Percentiles rank a stretch among this genome's conserved stretches.
Evolutionary conservation across 106 monocot species (phyloP).

Genomic region (Agapanthus africanus): DNA sequence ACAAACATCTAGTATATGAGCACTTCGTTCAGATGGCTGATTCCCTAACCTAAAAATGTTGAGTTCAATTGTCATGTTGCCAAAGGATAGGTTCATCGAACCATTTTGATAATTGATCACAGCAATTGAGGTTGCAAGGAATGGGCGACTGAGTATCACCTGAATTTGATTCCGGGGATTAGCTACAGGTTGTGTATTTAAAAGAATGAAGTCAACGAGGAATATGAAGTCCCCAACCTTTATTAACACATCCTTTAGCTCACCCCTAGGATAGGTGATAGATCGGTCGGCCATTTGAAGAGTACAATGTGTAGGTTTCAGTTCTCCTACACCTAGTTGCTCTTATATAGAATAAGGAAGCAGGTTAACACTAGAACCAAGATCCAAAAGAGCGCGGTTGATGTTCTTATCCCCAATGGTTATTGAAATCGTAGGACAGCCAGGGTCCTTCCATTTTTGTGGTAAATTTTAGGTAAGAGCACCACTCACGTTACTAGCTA

Average conservation of each 20-base stretch:
- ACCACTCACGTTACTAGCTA: background rate
- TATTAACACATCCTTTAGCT: background rate
- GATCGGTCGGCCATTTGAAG: background rate
- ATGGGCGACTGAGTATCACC: background rate
- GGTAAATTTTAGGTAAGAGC: background rate
- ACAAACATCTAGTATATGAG: background rate
- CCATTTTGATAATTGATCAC: background rate
- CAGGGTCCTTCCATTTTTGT: background rate
- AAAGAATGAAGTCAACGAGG: background rate
- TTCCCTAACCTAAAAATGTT: background rate
- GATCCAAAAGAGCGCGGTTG: background rate
- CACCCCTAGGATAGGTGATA: background rate
- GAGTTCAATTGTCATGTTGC: background rate
- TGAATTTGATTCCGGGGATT: background rate
- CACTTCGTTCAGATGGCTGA: background rate
- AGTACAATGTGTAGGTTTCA: background rate
- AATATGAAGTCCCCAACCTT: background rate
- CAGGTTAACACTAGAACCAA: background rate
- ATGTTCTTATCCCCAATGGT: background rate
- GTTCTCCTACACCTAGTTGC: background rate
- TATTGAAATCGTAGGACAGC: background rate
- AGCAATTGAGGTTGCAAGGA: background rate
- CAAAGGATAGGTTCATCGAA: background rate
- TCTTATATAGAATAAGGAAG: background rate
- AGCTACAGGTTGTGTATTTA: background rate